phyloP scores from a whole-genome alignment of 148 eudicot genomes.

The Diospyros lotus region DNA sequence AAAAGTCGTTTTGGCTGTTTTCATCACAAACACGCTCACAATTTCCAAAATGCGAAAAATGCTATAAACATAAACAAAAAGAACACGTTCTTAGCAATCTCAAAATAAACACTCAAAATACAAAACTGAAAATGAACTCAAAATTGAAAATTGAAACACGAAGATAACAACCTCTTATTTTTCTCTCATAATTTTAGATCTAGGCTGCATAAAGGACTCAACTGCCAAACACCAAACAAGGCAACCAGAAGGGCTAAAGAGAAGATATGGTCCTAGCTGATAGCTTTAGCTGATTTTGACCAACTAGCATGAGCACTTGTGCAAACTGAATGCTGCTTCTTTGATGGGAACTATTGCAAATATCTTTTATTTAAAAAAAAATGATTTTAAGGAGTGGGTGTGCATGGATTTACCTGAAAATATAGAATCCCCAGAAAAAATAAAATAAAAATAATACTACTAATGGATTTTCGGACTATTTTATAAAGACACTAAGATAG shows the following conservation, averaged over 20 bases:
- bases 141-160: no score
- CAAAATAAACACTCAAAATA: no score
- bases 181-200: not conserved
- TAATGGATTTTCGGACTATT: no score
- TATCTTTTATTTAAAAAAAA: not conserved
- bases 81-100: no score
- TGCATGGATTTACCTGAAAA: not conserved
- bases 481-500: not conserved
- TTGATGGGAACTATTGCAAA: not conserved
- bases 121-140: no score
- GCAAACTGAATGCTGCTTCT: not conserved
- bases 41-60: no score
- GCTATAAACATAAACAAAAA: no score
- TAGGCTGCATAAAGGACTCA: not conserved
- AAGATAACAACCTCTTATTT: no score
- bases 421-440: not conserved
- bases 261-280: not conserved
- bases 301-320: not conserved
- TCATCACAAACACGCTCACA: no score
- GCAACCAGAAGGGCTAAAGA: not conserved
- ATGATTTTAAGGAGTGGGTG: not conserved
- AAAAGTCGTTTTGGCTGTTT: no score
- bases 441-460: no score
- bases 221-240: not conserved
- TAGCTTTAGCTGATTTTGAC: conserved; percentile 3